A percentile compares a stretch with the other conserved stretches of the same genome.
These are phyloP conservation scores for Rhynchospora pubera DNA, from an alignment of 176 grass and related monocot species.

Conservation along the genomic window DNA sequence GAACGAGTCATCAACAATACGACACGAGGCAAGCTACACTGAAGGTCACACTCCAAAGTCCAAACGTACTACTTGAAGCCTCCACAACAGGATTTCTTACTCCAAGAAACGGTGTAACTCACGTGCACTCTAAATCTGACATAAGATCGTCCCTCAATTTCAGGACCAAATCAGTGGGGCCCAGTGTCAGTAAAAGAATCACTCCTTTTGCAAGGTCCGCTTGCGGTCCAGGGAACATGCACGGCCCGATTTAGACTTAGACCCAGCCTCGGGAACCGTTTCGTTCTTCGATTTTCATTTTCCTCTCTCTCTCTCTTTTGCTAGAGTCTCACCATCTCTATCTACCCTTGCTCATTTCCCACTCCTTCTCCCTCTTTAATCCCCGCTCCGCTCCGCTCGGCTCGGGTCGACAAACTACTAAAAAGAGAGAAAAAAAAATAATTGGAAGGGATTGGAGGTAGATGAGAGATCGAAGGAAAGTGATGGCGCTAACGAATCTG, in stretches of 20 bases:
- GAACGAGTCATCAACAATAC: not conserved
- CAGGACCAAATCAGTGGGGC: not conserved
- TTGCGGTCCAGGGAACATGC: not conserved
- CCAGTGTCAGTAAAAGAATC: not conserved
- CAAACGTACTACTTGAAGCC: not conserved
- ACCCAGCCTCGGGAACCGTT: not conserved
- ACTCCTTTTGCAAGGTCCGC: not conserved
- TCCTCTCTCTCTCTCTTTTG: not conserved
- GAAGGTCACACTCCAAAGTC: not conserved
- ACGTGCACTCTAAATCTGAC: not conserved
- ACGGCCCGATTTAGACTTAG: not conserved
- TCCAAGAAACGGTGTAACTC: not conserved
- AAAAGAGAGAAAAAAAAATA: not conserved
- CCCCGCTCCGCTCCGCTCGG: not conserved
- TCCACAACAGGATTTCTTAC: not conserved
- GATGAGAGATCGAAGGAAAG: constrained; percentile 1
- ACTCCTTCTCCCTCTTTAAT: not conserved
- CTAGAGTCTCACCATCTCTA: constrained; percentile 11
- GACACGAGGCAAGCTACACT: not conserved
- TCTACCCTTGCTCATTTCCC: constrained; percentile 5
- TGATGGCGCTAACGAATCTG: not conserved
- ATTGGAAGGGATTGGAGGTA: not conserved
- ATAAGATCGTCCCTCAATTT: too few relatives aligned
- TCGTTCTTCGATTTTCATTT: constrained; percentile 1
- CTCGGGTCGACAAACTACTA: not conserved